Evolutionary conservation across 495 filamentous ascomycete species (phyloP).

Genomic region (Trichoderma asperelloides): DNA sequence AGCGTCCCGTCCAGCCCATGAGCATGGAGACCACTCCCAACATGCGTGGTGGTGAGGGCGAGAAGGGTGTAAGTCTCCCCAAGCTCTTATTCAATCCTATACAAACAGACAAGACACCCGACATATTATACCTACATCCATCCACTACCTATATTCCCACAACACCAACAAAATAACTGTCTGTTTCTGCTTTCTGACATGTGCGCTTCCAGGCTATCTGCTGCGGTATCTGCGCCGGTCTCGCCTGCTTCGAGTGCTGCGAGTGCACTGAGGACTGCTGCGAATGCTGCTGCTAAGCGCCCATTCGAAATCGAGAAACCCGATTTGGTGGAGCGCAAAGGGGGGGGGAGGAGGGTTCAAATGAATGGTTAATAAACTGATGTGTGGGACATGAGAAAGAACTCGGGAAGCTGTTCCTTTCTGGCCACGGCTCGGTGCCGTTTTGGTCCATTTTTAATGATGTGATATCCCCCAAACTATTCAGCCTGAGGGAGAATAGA

Average conservation of each 20-base stretch:
- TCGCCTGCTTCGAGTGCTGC: slow-evolving; percentile 10
- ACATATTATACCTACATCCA: too few relatives aligned
- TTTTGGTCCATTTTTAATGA: neutral
- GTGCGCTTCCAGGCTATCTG: neutral
- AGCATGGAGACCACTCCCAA: neutral
- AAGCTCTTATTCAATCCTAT: too few relatives aligned
- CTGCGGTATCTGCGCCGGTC: slow-evolving; percentile 11
- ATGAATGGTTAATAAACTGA: neutral
- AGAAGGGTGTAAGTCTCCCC: slow-evolving; percentile 4
- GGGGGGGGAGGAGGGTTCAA: neutral
- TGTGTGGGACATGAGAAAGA: neutral
- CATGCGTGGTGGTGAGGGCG: slow-evolving; percentile 2
- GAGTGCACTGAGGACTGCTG: slow-evolving; percentile 5
- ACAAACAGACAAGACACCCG: too few relatives aligned
- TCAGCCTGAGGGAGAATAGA: neutral
- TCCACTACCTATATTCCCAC: too few relatives aligned
- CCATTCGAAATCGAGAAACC: too few relatives aligned
- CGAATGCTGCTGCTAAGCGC: slow-evolving; percentile 7
- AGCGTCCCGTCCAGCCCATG: slow-evolving; percentile 11
- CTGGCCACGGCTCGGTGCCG: neutral
- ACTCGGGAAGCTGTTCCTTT: neutral
- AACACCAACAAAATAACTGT: too few relatives aligned
- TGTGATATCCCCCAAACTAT: neutral
- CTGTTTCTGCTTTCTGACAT: neutral
- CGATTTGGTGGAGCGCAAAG: too few relatives aligned